These are phyloP conservation scores for Geotrichum candidum DNA, from an alignment of 1,139 yeast species.

Conservation along the genomic window DNA sequence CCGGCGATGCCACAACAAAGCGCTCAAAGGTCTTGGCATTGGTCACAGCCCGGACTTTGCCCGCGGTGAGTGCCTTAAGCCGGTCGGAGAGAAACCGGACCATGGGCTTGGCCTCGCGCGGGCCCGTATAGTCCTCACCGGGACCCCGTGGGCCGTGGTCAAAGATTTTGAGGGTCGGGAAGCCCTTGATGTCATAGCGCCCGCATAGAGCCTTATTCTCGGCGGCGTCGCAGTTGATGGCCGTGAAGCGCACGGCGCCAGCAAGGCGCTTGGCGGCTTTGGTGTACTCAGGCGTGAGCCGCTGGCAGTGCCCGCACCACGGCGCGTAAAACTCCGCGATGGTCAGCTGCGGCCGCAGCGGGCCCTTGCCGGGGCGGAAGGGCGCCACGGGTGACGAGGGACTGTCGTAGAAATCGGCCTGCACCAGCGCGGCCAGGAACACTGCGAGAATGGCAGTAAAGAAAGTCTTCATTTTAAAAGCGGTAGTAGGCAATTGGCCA, in stretches of 20 bases:
- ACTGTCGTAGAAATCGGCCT: constrained; percentile 37
- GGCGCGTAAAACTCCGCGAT: constrained; percentile 94
- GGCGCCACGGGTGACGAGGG: constrained; percentile 46
- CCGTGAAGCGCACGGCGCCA: constrained; percentile 66
- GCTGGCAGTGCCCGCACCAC: constrained; percentile 88
- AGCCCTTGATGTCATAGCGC: constrained; percentile 62
- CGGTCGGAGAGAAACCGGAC: constrained; percentile 37
- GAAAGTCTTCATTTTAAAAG: background rate
- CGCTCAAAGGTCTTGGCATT: constrained; percentile 9
- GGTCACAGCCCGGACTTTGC: constrained; percentile 11
- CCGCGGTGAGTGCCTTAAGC: background rate
- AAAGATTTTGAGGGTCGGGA: constrained; percentile 75
- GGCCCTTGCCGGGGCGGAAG: constrained; percentile 48
- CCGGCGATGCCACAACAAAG: background rate
- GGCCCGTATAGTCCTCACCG: constrained; percentile 64
- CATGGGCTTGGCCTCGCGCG: constrained; percentile 55
- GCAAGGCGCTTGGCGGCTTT: constrained; percentile 58
- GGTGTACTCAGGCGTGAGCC: constrained; percentile 56
- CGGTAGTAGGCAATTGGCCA: background rate
- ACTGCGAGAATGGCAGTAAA: background rate
- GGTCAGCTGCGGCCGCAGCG: constrained; percentile 67
- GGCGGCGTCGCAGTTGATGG: constrained; percentile 78
- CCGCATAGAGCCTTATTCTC: constrained; percentile 64
- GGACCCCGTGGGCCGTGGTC: constrained; percentile 43
- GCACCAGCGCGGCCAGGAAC: constrained; percentile 15